Conservation (phyloP, 805 yeast genomes). For the Metschnikowia kunwiensis region DNA sequence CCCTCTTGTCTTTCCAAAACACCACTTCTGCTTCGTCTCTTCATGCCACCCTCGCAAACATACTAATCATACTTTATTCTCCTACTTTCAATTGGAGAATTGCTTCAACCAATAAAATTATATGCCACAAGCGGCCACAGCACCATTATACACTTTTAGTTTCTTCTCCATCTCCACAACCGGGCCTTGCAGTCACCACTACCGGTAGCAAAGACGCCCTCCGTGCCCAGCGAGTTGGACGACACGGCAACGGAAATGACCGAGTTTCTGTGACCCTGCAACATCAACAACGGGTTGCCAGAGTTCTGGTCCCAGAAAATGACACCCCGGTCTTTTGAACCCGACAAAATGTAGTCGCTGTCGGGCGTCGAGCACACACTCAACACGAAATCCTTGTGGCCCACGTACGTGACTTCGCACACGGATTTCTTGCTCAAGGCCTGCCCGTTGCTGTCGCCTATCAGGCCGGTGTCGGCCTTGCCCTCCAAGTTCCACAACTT, state of each 20-base stretch:
- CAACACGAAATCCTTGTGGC: conserved; percentile 94
- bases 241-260: conserved; percentile 93
- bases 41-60: too few species aligned
- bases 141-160: conserved; percentile 17
- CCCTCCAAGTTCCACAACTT: conserved; percentile 91
- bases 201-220: conserved; percentile 93
- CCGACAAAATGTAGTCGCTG: conserved; percentile 85
- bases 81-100: too few species aligned
- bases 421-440: conserved; percentile 40
- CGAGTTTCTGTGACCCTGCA: conserved; percentile 95
- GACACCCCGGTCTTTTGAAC: conserved; percentile 96
- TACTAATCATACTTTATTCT: too few species aligned
- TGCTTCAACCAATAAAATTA: too few species aligned
- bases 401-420: conserved; percentile 90
- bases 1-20: too few species aligned
- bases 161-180: conserved; percentile 84
- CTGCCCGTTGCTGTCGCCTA: conserved; percentile 18
- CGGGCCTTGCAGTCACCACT: conserved; percentile 97
- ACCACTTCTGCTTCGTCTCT: too few species aligned
- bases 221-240: conserved; percentile 67
- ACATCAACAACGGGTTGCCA: conserved; percentile 90
- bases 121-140: too few species aligned
- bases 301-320: conserved; percentile 92
- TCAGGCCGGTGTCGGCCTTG: conserved; percentile 30
- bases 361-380: conserved; percentile 94